Evolutionary conservation across 2,329 filamentous ascomycete genomes (phyloP), one percentile per base, ranked within the genome.

Genomic region (Phialocephala sp.): DNA sequence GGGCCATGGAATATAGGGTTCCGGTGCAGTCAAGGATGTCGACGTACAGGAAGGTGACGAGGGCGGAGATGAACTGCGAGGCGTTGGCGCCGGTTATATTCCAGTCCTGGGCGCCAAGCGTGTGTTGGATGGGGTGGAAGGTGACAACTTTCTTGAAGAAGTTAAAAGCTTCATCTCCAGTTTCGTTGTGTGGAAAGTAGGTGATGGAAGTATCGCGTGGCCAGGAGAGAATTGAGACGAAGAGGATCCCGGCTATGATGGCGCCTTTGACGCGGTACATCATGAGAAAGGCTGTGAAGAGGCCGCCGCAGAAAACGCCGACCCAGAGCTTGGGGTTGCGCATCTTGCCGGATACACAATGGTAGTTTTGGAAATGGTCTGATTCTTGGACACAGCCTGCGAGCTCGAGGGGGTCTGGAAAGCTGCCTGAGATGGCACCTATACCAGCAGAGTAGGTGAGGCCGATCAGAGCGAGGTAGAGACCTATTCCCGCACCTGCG

Each of bases 221-320:
- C 93, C 93, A 97, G 9, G 92, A 96, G 77, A 95, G 93, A 78
- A 96, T 90, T 69, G 90, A 93, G 64, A 96, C 92, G 32, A 96
- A 85, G 32, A 94, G 77, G 69, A 96, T 95, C 43, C 93, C 93
- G 41, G 87, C 85, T 72, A 96, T 93, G 73, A 97, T 91, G 64
- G 93, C 93, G 65, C 92, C 92, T 80, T 94, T 94, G 78, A 96
- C 87, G 22, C 92, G 89, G 78, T 93, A 96, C 82, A 94, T 86
- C 89, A 94, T 91, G 62, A 96, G 81, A 69, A 95, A 80, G 37
- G 89, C 89, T 0, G 92, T 96, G 58, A 96, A 80, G 69, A 96
- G 84, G 66, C 92, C 92, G 52, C 92, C 92, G 71, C 90, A 91
- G 82, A 96, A 95, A 72, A 96, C 93, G 43, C 92, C 93, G 60